phyloP scores from a whole-genome alignment of 305 asterid species.

The Vinca major region DNA sequence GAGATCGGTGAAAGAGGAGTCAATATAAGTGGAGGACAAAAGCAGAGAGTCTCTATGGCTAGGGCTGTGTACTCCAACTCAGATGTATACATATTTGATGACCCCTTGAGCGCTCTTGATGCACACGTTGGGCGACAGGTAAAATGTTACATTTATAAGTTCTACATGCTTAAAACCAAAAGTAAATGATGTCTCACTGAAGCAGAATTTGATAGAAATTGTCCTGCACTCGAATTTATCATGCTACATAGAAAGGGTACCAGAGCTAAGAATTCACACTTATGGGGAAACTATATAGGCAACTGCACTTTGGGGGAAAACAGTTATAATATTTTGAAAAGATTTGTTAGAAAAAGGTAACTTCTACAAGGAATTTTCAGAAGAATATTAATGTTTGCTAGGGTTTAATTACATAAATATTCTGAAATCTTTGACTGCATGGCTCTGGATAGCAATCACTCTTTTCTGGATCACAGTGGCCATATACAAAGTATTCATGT shows the following conservation, averaged over 20 bases:
- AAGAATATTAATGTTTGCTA: not conserved
- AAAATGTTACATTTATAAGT: not conserved
- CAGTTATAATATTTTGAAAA: not conserved
- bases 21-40: conserved; percentile 96
- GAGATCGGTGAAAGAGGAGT: conserved; percentile 98
- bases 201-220: not conserved
- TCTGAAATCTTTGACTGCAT: not conserved
- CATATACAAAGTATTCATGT: not conserved
- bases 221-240: not conserved
- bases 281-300: not conserved
- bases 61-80: conserved; percentile 86
- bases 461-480: not conserved
- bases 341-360: not conserved
- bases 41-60: conserved; percentile 93
- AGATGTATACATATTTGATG: conserved; percentile 83
- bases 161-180: not conserved
- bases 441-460: not conserved
- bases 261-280: not conserved
- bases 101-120: conserved; percentile 89
- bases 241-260: not conserved
- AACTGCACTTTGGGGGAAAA: not conserved
- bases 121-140: conserved; percentile 78
- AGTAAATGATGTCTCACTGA: not conserved
- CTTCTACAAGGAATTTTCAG: not conserved
- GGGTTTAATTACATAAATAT: not conserved